phyloP scores from a whole-genome alignment of 75 land plant genomes.

The Pinus albicaulis region DNA sequence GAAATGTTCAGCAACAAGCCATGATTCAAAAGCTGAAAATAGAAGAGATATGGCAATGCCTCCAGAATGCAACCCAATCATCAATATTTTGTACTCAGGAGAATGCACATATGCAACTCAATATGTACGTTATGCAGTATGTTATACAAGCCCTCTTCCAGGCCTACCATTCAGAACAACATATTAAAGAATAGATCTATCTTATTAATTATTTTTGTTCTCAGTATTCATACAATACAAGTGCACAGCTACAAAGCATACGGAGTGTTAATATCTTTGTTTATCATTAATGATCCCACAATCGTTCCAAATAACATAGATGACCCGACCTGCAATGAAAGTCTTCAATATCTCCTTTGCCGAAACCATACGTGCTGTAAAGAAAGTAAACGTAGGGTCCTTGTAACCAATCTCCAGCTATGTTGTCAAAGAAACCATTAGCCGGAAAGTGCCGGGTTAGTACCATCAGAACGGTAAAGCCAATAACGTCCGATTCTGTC shows the following conservation, averaged over 20 bases:
- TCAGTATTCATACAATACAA: neutral
- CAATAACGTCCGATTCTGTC: neutral
- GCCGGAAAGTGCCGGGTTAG: neutral
- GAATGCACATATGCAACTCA: slow-evolving; percentile 96
- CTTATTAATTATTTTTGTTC: neutral
- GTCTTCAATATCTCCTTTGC: slow-evolving; percentile 88
- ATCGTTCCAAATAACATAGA: slow-evolving; percentile 98
- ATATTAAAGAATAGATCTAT: neutral
- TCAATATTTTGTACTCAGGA: slow-evolving; percentile 75
- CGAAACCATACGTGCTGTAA: slow-evolving; percentile 76
- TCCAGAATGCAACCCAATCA: slow-evolving; percentile 96
- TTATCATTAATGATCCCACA: slow-evolving; percentile 97
- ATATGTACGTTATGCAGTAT: slow-evolving; percentile 92
- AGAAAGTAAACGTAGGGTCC: slow-evolving; percentile 97
- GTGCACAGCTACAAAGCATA: neutral
- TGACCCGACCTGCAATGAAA: slow-evolving; percentile 99
- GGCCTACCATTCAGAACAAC: slow-evolving; percentile 41
- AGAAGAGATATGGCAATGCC: slow-evolving; percentile 97
- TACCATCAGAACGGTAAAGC: neutral
- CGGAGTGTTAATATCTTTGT: slow-evolving; percentile 28
- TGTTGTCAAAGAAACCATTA: slow-evolving; percentile 3
- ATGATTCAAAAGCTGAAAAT: slow-evolving; percentile 96
- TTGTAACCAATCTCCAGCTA: slow-evolving; percentile 99
- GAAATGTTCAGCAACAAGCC: slow-evolving; percentile 97
- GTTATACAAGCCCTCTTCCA: slow-evolving; percentile 91